These are phyloP conservation scores for Saposhnikovia divaricata DNA, from an alignment of 129 eudicot species.

Conservation along the genomic window DNA sequence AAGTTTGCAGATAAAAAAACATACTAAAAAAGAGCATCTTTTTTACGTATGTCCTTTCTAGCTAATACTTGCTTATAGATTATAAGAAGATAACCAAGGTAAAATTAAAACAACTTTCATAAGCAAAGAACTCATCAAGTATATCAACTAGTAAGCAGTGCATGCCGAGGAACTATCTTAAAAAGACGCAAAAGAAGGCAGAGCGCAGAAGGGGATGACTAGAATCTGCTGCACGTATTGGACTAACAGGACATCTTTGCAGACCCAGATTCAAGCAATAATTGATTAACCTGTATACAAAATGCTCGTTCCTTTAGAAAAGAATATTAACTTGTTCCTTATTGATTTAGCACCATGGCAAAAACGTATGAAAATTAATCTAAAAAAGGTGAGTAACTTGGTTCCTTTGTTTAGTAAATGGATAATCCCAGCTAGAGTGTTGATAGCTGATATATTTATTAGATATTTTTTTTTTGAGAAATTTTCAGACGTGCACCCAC, in stretches of 20 bases:
- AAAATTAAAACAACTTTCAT: neutral
- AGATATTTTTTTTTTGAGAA: neutral
- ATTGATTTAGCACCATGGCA: neutral
- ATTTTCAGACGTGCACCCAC: neutral
- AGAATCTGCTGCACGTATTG: neutral
- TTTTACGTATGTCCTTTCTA: neutral
- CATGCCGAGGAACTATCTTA: neutral
- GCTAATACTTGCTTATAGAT: neutral
- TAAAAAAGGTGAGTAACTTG: neutral
- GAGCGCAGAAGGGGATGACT: neutral
- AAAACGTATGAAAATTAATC: neutral
- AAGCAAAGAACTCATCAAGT: neutral
- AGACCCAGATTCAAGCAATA: neutral
- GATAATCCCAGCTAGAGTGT: neutral
- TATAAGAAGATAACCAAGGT: neutral
- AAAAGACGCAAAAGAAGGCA: neutral
- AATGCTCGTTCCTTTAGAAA: neutral
- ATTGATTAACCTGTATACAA: neutral
- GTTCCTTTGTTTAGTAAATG: neutral
- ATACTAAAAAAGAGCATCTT: neutral
- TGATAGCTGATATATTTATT: neutral
- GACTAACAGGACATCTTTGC: neutral
- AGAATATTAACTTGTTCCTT: neutral
- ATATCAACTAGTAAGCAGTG: neutral
- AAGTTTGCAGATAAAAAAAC: neutral